Percentiles rank a stretch among this genome's conserved stretches.
Evolutionary conservation across 129 eudicot genomes (phyloP).

Genomic region (Oenanthe sinensis): DNA sequence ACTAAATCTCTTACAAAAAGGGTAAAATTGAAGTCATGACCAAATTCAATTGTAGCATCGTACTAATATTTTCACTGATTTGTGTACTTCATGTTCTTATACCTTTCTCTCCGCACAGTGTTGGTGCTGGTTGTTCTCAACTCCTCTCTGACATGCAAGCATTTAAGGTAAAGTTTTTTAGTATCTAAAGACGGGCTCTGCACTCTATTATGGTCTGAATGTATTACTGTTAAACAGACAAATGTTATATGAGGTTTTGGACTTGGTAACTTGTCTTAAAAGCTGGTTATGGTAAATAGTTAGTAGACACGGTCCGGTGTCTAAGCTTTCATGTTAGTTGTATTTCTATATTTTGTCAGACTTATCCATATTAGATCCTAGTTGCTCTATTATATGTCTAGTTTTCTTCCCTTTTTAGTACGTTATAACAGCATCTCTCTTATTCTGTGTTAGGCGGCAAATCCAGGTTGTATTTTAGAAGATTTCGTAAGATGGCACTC

Average conservation of each 20-base stretch:
- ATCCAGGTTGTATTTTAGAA: conserved; percentile 95
- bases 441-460: conserved; percentile 65
- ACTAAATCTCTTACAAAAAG: neutral
- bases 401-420: neutral
- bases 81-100: conserved; percentile 7
- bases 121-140: conserved; percentile 99
- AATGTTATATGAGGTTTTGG: neutral
- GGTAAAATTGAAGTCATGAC: neutral
- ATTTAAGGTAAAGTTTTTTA: conserved; percentile 56
- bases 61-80: neutral
- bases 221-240: neutral
- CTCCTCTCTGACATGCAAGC: conserved; percentile 99
- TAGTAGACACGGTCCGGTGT: neutral
- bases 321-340: neutral
- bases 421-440: conserved; percentile 3
- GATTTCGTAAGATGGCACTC: conserved; percentile 99
- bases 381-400: neutral
- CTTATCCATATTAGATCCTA: neutral
- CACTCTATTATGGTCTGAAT: neutral
- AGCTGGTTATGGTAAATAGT: neutral
- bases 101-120: conserved; percentile 40
- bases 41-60: neutral
- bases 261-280: neutral
- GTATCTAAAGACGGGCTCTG: conserved; percentile 10
- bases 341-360: neutral